Evolutionary conservation across 2,329 filamentous ascomycete genomes (phyloP).

Genomic region (Fusarium ramigenum): DNA sequence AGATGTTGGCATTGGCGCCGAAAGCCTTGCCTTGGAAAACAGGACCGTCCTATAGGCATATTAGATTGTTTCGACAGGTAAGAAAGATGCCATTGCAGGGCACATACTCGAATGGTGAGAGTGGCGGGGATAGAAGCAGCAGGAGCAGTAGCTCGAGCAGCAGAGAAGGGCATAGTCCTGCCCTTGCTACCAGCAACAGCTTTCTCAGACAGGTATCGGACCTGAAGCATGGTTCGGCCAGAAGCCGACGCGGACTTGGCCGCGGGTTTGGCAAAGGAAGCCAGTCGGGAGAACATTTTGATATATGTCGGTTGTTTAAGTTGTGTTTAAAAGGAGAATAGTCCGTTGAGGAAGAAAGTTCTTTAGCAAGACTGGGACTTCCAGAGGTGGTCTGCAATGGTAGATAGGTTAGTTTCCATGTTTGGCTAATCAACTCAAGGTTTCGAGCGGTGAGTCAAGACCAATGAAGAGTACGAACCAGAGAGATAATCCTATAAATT

Average conservation of each 20-base stretch:
- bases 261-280: constrained; percentile 63
- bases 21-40: constrained; percentile 97
- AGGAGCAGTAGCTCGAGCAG: constrained; percentile 69
- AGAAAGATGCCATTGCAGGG: background rate
- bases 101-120: constrained; percentile 86
- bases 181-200: constrained; percentile 72
- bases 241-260: constrained; percentile 55
- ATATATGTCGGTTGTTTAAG: constrained; percentile 14
- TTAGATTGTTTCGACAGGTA: constrained; percentile 3
- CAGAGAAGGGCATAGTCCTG: constrained; percentile 70
- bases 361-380: constrained; percentile 50
- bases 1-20: constrained; percentile 95
- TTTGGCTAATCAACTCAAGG: constrained; percentile 4
- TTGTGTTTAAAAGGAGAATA: constrained; percentile 10
- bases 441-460: constrained; percentile 55
- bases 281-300: constrained; percentile 69
- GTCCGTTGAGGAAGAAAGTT: constrained; percentile 24
- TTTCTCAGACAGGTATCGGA: constrained; percentile 50
- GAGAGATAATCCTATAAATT: constrained; percentile 75
- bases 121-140: constrained; percentile 73
- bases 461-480: constrained; percentile 60
- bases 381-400: constrained; percentile 53
- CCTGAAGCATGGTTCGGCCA: constrained; percentile 52
- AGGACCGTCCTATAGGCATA: constrained; percentile 77
- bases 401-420: constrained; percentile 32